Percentiles rank a stretch among this genome's conserved stretches.
phyloP scores from a whole-genome alignment of 176 grass and related monocot genomes.

The Paspalum vaginatum region DNA sequence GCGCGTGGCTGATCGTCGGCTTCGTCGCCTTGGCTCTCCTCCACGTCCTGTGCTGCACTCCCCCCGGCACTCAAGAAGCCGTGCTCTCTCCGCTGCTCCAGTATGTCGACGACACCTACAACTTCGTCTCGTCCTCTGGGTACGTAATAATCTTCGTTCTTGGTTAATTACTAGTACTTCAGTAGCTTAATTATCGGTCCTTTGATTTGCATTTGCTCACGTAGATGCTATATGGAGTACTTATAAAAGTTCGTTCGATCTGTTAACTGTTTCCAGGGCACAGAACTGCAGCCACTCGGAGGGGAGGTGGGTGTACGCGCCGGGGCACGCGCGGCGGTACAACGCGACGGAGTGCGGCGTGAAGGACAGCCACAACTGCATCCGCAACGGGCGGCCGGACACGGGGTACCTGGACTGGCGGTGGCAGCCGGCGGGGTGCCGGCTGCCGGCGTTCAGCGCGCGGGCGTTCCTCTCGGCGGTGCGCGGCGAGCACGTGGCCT shows the following conservation, averaged over 20 bases:
- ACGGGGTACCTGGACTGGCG: conserved; percentile 56
- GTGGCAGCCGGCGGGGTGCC: conserved; percentile 51
- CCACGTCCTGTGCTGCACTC: conserved; percentile 30
- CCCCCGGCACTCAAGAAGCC: neutral
- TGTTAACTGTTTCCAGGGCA: too few relatives aligned
- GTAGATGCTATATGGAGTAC: too few relatives aligned
- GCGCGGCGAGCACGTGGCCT: conserved; percentile 42
- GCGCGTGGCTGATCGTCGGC: conserved; percentile 22
- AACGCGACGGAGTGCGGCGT: conserved; percentile 44
- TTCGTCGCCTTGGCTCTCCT: conserved; percentile 21
- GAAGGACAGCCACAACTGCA: conserved; percentile 54
- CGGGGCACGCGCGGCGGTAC: conserved; percentile 36
- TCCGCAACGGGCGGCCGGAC: conserved; percentile 49
- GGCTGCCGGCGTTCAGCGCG: conserved; percentile 36
- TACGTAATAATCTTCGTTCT: neutral
- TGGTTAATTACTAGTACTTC: too few relatives aligned
- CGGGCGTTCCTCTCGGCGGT: conserved; percentile 22
- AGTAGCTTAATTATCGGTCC: too few relatives aligned
- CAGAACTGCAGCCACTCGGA: conserved; percentile 41
- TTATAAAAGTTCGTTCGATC: too few relatives aligned
- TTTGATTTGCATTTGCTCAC: too few relatives aligned
- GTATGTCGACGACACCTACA: conserved; percentile 33
- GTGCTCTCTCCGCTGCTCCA: conserved; percentile 16
- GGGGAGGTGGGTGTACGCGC: conserved; percentile 46
- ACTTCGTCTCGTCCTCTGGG: conserved; percentile 22